Evolutionary conservation across 768 basidiomycete species (phyloP).

Genomic region (Pisolithus marmoratus): DNA sequence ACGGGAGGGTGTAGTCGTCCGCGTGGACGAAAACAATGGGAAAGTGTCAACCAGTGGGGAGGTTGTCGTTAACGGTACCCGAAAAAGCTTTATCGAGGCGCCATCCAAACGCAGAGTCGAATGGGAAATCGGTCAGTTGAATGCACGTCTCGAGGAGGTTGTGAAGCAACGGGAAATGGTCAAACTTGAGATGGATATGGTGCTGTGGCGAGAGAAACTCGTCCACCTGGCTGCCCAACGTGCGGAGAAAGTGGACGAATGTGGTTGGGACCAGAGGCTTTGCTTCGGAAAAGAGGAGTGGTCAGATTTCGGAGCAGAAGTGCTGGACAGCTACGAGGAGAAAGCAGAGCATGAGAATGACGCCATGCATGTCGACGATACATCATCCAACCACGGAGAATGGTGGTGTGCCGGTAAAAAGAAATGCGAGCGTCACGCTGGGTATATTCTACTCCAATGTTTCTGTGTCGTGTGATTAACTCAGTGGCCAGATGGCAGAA

Average conservation of each 20-base stretch:
- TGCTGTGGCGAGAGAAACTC: slow-evolving; percentile 65
- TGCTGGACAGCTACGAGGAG: slow-evolving; percentile 66
- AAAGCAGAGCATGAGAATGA: slow-evolving; percentile 29
- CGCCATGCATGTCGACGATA: slow-evolving; percentile 33
- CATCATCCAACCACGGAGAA: slow-evolving; percentile 33
- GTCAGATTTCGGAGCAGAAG: slow-evolving; percentile 58
- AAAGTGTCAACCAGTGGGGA: slow-evolving; percentile 16
- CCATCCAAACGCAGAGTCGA: slow-evolving; percentile 43
- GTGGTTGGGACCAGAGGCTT: slow-evolving; percentile 87
- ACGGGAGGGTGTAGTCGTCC: slow-evolving; percentile 64
- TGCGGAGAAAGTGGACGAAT: slow-evolving; percentile 59
- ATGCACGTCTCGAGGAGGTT: slow-evolving; percentile 48
- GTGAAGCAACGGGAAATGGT: slow-evolving; percentile 57
- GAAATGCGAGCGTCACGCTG: slow-evolving; percentile 73
- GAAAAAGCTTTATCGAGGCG: slow-evolving; percentile 19
- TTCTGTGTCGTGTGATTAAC: slow-evolving; percentile 3
- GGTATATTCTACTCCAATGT: slow-evolving; percentile 37
- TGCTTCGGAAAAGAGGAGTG: slow-evolving; percentile 81
- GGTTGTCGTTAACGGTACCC: slow-evolving; percentile 1
- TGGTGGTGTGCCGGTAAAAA: slow-evolving; percentile 81
- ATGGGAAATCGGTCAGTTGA: slow-evolving; percentile 53
- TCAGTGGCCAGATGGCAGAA: slow-evolving; percentile 62
- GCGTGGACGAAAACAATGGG: slow-evolving; percentile 27
- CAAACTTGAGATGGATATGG: slow-evolving; percentile 63
- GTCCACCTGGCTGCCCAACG: slow-evolving; percentile 63